Conservation (phyloP, 257 asterid species). For the Misopates orontium region DNA sequence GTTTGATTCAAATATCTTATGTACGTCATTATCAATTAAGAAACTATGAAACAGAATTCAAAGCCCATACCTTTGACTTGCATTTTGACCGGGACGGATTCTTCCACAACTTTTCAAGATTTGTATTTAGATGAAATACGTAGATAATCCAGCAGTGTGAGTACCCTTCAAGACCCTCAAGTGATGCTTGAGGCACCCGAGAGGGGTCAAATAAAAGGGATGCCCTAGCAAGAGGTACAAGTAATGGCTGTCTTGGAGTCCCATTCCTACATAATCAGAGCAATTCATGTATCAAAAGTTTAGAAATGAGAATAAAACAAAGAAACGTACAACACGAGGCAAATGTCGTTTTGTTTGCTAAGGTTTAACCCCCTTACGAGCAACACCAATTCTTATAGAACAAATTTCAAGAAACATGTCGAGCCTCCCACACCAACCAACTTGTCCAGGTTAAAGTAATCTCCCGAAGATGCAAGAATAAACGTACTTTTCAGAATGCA, state of each 20-base stretch:
- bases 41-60: constrained; percentile 3
- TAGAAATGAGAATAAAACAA: not conserved
- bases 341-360: too few relatives aligned
- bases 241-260: constrained; percentile 97
- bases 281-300: not conserved
- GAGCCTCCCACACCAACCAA: not conserved
- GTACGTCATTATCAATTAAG: constrained; percentile 2
- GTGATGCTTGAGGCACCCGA: constrained; percentile 83
- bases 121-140: constrained; percentile 91
- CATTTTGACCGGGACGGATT: constrained; percentile 76
- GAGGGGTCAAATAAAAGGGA: constrained; percentile 59
- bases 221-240: constrained; percentile 94
- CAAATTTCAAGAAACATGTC: not conserved
- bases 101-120: constrained; percentile 91
- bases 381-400: not conserved
- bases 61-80: constrained; percentile 76
- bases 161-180: constrained; percentile 85
- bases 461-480: not conserved
- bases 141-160: constrained; percentile 93
- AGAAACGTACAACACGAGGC: too few relatives aligned
- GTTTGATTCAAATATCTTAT: constrained; percentile 20
- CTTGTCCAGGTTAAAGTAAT: not conserved
- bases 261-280: constrained; percentile 56
- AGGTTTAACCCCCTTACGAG: not conserved
- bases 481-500: not conserved